phyloP scores from a whole-genome alignment of 2,329 filamentous ascomycete genomes.

The Ampelomyces quisqualis region DNA sequence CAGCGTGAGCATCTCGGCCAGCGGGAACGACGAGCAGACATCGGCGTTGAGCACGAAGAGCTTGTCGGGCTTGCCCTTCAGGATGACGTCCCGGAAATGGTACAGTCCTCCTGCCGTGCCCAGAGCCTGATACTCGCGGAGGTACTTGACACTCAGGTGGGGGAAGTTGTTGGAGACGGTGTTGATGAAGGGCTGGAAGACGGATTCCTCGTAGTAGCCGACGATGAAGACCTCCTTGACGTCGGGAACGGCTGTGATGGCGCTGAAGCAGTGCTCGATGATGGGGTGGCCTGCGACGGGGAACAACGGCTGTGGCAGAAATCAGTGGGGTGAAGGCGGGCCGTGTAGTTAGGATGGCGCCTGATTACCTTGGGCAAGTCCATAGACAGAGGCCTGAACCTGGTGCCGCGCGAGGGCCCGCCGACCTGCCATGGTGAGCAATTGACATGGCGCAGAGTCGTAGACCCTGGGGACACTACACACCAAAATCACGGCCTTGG shows the following conservation, averaged over 20 bases:
- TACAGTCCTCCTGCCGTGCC: conserved; percentile 96
- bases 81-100: conserved; percentile 98
- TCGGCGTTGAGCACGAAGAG: conserved; percentile 98
- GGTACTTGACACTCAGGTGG: conserved; percentile 86
- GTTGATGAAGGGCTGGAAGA: conserved; percentile 98
- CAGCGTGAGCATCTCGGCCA: conserved; percentile 91
- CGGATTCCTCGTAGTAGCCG: conserved; percentile 96
- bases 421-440: conserved; percentile 67
- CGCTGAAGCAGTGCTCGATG: conserved; percentile 94
- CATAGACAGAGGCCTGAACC: conserved; percentile 91
- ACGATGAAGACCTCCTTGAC: conserved; percentile 97
- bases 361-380: conserved; percentile 96
- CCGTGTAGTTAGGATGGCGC: conserved; percentile 23
- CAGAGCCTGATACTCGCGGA: conserved; percentile 94
- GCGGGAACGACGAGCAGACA: conserved; percentile 97
- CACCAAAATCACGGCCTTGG: conserved; percentile 95
- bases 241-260: conserved; percentile 84
- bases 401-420: conserved; percentile 90
- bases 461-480: conserved; percentile 33
- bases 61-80: conserved; percentile 90
- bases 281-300: conserved; percentile 98
- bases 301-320: conserved; percentile 74
- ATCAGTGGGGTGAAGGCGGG: conserved; percentile 20
- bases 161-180: conserved; percentile 82
- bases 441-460: conserved; percentile 4